Conservation (phyloP, 768 basidiomycete species). For the Auricularia auricula-judae region DNA sequence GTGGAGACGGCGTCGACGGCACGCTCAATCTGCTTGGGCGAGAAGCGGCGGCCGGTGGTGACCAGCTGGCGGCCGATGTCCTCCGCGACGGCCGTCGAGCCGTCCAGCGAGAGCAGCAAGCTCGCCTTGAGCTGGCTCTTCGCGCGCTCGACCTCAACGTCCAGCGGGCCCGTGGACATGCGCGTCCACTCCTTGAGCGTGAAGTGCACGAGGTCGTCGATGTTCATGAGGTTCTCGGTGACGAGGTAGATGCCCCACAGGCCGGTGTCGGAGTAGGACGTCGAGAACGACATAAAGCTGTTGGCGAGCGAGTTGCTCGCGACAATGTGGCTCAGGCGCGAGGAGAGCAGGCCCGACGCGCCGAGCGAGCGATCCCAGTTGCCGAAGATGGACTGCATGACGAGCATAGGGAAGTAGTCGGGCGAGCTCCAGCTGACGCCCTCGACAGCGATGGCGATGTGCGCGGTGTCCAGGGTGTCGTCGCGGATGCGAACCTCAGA, state of each 20-base stretch:
- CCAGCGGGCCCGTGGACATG: conserved; percentile 79
- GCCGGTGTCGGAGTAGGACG: conserved; percentile 96
- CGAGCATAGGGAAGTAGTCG: conserved; percentile 99
- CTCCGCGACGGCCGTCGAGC: conserved; percentile 94
- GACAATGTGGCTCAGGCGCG: conserved; percentile 83
- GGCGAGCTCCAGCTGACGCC: conserved; percentile 97
- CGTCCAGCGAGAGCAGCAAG: conserved; percentile 80
- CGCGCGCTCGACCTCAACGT: conserved; percentile 87
- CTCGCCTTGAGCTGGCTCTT: conserved; percentile 98
- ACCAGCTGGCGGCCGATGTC: conserved; percentile 98
- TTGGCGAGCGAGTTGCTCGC: conserved; percentile 94
- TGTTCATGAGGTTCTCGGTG: conserved; percentile 85
- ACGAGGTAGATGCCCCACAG: conserved; percentile 98
- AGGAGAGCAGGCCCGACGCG: conserved; percentile 78
- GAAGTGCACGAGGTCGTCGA: conserved; percentile 91
- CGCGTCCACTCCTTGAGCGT: conserved; percentile 93
- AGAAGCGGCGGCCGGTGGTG: conserved; percentile 80
- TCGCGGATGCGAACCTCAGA: conserved; percentile 94
- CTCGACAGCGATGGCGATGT: conserved; percentile 95
- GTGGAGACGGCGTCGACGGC: conserved; percentile 83
- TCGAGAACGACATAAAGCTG: conserved; percentile 99
- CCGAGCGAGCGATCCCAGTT: conserved; percentile 99
- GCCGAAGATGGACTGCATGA: conserved; percentile 94
- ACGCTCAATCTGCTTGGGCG: conserved; percentile 87
- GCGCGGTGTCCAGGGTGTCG: conserved; percentile 78